Evolutionary conservation across 2,329 filamentous ascomycete species (phyloP), one percentile per base, ranked within the genome.

Genomic region (Massarina eburnea): DNA sequence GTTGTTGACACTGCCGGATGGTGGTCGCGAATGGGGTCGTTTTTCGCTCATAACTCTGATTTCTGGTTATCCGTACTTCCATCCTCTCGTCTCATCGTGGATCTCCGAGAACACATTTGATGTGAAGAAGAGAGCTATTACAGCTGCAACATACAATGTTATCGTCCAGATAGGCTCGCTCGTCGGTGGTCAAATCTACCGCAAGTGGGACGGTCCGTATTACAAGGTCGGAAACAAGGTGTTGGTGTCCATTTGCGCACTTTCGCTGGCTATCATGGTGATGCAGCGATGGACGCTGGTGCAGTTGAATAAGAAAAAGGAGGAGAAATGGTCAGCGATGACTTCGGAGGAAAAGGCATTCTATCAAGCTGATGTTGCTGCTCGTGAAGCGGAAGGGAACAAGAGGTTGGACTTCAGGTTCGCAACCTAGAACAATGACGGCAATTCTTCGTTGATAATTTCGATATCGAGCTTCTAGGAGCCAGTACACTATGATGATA

Each of bases 51-150:
- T 69, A 26, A 68, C 67, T 7, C 51, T 75, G 29, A 56, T 74
- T 10, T 68, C 65, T 8, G 69, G 65, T 0, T 66, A 73, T 27
- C 71, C 72, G 0, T 75, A 73, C 43, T 68, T 73, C 38, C 77
- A 85, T 57, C 80, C 82, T 0, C 79, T 85, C 22, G 67, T 82
- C 2, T 82, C 85, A 0, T 81, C 77, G 0, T 79, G 82, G 66
- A 83, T 78, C 1, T 82, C 80, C 2, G 76, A 81, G 41, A 87
- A 86, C 58, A 79, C 81, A 2, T 82, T 83, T 51, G 75, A 78
- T 1, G 81, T 87, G 8, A 74, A 83, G 9, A 81, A 80, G 5
- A 73, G 83, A 6, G 81, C 83, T 1, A 81, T 88, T 1, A 80
- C 81, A 0, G 79, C 81, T 0, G 83, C 81, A 0, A 68, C 82